A percentile compares a stretch with the other conserved stretches of the same genome.
These are phyloP conservation scores for Mortierella sp. DNA, from an alignment of 371 early-diverging fungal species.

Conservation along the genomic window DNA sequence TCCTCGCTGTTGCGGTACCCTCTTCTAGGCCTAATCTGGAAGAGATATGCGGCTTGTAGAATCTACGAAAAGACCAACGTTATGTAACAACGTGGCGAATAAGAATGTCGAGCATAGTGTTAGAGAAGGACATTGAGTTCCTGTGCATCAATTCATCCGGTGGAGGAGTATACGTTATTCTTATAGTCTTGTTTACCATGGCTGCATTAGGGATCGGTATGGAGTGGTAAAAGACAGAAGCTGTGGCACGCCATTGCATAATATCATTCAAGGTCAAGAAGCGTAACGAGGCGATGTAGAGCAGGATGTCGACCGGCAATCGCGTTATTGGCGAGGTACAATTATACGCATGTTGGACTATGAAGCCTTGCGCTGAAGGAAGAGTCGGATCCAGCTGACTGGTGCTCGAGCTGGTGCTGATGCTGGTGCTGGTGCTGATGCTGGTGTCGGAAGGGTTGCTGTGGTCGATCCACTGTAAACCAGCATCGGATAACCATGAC, in stretches of 20 bases:
- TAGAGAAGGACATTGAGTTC: no score
- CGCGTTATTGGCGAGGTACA: slow-evolving; percentile 8
- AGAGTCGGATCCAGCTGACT: no score
- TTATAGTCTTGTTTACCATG: no score
- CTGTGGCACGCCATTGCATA: slow-evolving; percentile 50
- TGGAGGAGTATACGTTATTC: no score
- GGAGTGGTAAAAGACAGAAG: slow-evolving; percentile 37
- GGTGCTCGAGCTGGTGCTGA: no score
- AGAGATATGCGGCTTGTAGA: slow-evolving; percentile 43
- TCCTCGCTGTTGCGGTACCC: neutral
- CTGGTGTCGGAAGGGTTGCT: neutral
- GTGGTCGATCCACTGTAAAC: slow-evolving; percentile 2
- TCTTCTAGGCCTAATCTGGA: slow-evolving; percentile 41
- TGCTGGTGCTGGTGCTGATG: neutral
- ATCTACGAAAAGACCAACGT: slow-evolving; percentile 15
- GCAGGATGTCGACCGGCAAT: slow-evolving; percentile 39
- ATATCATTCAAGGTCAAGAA: slow-evolving; percentile 44
- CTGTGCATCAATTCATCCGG: no score
- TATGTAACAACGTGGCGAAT: neutral
- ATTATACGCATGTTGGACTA: no score
- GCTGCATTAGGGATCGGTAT: slow-evolving; percentile 41
- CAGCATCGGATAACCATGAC: slow-evolving; percentile 19
- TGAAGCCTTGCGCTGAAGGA: no score
- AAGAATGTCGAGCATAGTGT: no score
- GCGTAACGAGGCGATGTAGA: slow-evolving; percentile 45